These are phyloP conservation scores for Suhomyces terraborum DNA, from an alignment of 1,139 yeast genomes.

Conservation along the genomic window DNA sequence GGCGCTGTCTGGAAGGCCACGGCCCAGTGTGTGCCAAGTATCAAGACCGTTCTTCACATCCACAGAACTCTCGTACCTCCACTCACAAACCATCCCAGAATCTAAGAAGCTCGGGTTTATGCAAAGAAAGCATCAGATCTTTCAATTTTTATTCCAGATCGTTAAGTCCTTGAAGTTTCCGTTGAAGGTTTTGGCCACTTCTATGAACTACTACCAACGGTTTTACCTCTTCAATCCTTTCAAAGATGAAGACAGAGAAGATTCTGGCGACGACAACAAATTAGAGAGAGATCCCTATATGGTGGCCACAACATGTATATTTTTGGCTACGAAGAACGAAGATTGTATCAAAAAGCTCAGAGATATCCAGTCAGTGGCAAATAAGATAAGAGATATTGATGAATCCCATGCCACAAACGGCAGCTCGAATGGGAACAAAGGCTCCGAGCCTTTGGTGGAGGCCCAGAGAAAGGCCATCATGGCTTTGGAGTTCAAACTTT, in stretches of 20 bases:
- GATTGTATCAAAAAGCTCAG: conserved; percentile 83
- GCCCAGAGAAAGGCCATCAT: conserved; percentile 55
- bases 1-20: conserved; percentile 5
- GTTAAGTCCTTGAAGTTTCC: conserved; percentile 63
- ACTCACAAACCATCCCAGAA: conserved; percentile 55
- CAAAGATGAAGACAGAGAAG: conserved; percentile 31
- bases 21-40: conserved; percentile 37
- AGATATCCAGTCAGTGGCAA: conserved; percentile 54
- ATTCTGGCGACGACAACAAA: conserved; percentile 14
- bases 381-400: conserved; percentile 39
- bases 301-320: conserved; percentile 71
- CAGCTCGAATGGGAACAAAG: neutral
- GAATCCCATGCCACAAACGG: conserved; percentile 11
- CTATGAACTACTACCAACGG: conserved; percentile 73
- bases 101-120: conserved; percentile 47
- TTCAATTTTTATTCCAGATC: conserved; percentile 56
- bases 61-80: conserved; percentile 56
- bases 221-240: conserved; percentile 66
- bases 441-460: conserved; percentile 32
- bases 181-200: conserved; percentile 61
- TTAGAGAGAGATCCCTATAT: conserved; percentile 47
- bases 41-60: conserved; percentile 67
- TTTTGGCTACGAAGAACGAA: conserved; percentile 80
- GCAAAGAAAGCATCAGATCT: conserved; percentile 55
- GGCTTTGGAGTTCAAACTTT: conserved; percentile 65